Conservation (phyloP, 2,329 filamentous ascomycete genomes). For the Sarocladiaceae sp. region DNA sequence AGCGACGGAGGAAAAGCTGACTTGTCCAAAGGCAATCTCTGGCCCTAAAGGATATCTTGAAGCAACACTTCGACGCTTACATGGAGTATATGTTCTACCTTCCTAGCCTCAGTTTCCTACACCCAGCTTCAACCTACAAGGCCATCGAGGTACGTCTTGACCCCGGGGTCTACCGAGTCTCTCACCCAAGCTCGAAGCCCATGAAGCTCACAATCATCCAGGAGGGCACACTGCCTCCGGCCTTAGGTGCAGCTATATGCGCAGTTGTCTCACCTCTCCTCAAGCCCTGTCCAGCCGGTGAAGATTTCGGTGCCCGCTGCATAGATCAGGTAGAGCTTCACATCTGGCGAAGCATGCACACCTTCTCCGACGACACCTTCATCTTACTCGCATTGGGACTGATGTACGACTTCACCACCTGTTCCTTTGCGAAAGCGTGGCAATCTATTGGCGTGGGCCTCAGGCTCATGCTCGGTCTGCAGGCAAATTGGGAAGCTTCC, state of each 20-base stretch:
- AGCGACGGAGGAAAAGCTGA: constrained; percentile 8
- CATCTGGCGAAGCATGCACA: constrained; percentile 33
- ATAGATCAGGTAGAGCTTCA: constrained; percentile 32
- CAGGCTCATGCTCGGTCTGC: constrained; percentile 30
- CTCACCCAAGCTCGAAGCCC: neutral
- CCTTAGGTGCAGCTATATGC: constrained; percentile 31
- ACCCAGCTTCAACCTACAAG: constrained; percentile 19
- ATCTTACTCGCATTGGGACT: constrained; percentile 29
- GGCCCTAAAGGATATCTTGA: constrained; percentile 26
- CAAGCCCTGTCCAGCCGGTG: constrained; percentile 22
- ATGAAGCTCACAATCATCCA: no score
- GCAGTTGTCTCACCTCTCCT: constrained; percentile 30
- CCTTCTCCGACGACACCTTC: constrained; percentile 26
- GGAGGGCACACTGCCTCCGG: constrained; percentile 27
- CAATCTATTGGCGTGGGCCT: constrained; percentile 30
- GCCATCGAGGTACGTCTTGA: neutral
- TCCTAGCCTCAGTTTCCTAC: constrained; percentile 32
- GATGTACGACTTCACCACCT: constrained; percentile 29
- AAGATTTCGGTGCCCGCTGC: constrained; percentile 31
- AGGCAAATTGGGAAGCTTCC: constrained; percentile 32
- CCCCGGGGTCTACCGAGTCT: neutral
- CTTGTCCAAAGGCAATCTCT: constrained; percentile 23
- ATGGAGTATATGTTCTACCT: constrained; percentile 31
- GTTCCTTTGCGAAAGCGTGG: constrained; percentile 33
- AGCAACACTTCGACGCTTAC: constrained; percentile 31